A percentile compares a stretch with the other conserved stretches of the same genome.
Evolutionary conservation across 2,329 filamentous ascomycete species (phyloP).

Genomic region (Hypoxylon sp.): DNA sequence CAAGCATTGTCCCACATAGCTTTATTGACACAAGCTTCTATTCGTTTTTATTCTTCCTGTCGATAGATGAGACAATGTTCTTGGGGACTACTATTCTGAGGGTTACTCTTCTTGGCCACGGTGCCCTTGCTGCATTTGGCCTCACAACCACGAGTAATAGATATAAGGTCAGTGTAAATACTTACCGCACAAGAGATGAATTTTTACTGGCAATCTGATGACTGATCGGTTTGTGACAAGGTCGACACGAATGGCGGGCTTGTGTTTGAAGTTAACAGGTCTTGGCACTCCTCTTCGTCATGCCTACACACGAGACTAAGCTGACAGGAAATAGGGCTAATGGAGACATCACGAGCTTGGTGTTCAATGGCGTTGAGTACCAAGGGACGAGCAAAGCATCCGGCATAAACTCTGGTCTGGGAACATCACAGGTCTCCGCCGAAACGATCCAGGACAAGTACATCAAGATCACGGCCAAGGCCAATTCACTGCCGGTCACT

Average conservation of each 20-base stretch:
- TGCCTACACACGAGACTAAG: neutral
- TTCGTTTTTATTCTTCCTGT: too few species aligned
- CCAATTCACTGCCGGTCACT: slow-evolving; percentile 23
- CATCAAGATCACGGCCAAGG: slow-evolving; percentile 28
- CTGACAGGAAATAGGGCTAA: slow-evolving; percentile 17
- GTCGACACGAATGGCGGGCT: slow-evolving; percentile 32
- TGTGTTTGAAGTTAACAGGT: slow-evolving; percentile 32
- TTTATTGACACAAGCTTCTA: too few species aligned
- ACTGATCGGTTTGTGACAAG: neutral
- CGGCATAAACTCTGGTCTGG: slow-evolving; percentile 28
- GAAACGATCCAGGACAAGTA: slow-evolving; percentile 24
- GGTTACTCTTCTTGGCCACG: slow-evolving; percentile 3
- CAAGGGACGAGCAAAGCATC: slow-evolving; percentile 28
- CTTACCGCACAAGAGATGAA: neutral
- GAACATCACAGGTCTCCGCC: slow-evolving; percentile 24
- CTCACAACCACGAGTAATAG: slow-evolving; percentile 22
- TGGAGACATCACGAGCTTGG: slow-evolving; percentile 26
- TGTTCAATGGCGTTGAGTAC: slow-evolving; percentile 28
- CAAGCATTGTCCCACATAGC: too few species aligned
- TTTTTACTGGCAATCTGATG: neutral
- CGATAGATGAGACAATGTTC: too few species aligned
- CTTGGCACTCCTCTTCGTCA: neutral
- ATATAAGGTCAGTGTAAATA: slow-evolving; percentile 25
- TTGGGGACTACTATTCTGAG: slow-evolving; percentile 3
- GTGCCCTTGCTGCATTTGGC: slow-evolving; percentile 23